phyloP scores from a whole-genome alignment of 345 rosid genomes.

The Bruguiera gymnorhiza region DNA sequence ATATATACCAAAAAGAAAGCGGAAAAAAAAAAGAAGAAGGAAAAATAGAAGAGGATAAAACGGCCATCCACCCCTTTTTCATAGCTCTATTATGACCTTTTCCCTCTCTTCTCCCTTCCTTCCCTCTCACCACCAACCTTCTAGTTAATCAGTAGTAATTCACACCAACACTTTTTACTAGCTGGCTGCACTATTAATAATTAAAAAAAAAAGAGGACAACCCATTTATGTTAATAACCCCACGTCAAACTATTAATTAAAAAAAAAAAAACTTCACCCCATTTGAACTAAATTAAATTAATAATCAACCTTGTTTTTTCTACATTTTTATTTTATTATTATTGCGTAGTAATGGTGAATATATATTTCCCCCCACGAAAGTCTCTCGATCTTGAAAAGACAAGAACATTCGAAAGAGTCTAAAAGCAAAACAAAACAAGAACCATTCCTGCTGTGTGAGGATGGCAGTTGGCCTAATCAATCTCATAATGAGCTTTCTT shows the following conservation, averaged over 20 bases:
- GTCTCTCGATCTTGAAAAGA: slow-evolving; percentile 18
- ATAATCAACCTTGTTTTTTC: not conserved
- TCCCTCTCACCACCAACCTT: not conserved
- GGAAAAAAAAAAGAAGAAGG: not conserved
- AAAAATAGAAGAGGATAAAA: slow-evolving; percentile 3
- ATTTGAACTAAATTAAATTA: too few species aligned
- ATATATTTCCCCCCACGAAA: slow-evolving; percentile 15
- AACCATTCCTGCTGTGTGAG: not conserved
- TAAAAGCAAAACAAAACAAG: not conserved
- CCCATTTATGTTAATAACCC: too few species aligned
- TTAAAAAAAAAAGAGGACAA: too few species aligned
- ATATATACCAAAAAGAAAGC: not conserved
- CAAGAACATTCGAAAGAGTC: not conserved
- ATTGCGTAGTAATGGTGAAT: not conserved
- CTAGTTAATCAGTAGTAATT: not conserved
- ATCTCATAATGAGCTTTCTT: slow-evolving; percentile 2
- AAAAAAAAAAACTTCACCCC: too few species aligned
- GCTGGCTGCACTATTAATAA: too few species aligned
- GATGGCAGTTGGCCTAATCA: slow-evolving; percentile 8
- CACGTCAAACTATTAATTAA: too few species aligned
- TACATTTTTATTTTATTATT: slow-evolving; percentile 5
- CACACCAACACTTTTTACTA: too few species aligned
- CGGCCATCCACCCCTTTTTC: slow-evolving; percentile 27
- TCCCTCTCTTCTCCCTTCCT: not conserved
- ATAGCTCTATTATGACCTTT: slow-evolving; percentile 10